A percentile compares a stretch with the other conserved stretches of the same genome.
Evolutionary conservation across 441 rosid species (phyloP).

Genomic region (Corymbia citriodora): DNA sequence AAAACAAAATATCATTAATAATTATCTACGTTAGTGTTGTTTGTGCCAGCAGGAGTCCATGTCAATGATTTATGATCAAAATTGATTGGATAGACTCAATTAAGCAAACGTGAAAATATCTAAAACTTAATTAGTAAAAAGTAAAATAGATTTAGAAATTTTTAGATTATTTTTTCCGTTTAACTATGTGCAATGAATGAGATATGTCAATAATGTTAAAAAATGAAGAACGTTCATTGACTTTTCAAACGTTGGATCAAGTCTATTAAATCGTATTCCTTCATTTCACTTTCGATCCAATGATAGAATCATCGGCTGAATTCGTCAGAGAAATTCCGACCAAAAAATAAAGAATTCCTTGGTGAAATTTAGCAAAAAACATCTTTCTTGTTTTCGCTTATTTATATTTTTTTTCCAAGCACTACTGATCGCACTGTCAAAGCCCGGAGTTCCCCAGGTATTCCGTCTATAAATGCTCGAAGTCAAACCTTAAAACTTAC

Average conservation of each 20-base stretch:
- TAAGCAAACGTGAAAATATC: rapidly evolving
- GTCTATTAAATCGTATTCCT: background rate
- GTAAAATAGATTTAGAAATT: background rate
- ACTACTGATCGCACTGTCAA: background rate
- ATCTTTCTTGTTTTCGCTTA: background rate
- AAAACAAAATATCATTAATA: no score
- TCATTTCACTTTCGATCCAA: background rate
- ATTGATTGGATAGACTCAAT: rapidly evolving
- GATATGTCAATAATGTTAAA: background rate
- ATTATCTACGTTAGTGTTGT: rapidly evolving
- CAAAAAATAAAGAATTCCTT: no score
- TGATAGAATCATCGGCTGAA: background rate
- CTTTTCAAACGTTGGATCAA: background rate
- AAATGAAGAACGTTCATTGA: background rate
- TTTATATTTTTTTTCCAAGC: background rate
- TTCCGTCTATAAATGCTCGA: background rate
- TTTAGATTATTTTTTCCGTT: background rate
- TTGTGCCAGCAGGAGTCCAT: no score
- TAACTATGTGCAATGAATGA: background rate
- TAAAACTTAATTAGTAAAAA: no score
- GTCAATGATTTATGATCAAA: rapidly evolving
- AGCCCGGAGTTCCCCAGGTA: background rate
- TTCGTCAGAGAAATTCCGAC: background rate
- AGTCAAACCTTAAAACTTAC: background rate
- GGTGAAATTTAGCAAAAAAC: no score